Percentiles rank a stretch among this genome's conserved stretches.
phyloP scores from a whole-genome alignment of 164 flowering plant species.

The Chloranthus sessilifolius region DNA sequence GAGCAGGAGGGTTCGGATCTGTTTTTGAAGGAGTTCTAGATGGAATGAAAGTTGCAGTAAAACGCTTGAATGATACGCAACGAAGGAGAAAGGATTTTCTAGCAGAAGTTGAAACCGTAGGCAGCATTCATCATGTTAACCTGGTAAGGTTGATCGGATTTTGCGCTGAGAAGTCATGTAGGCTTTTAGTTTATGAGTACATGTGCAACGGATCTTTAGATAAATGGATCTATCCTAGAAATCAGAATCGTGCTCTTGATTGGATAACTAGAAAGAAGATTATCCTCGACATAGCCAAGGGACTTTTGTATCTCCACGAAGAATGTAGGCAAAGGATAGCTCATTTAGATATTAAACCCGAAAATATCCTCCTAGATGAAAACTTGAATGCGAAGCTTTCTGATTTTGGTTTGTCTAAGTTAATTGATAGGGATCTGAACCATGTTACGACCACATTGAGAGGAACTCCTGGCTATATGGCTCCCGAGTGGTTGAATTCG shows the following conservation, averaged over 20 bases:
- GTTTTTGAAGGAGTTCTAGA: slow-evolving; percentile 7
- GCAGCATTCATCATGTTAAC: slow-evolving; percentile 11
- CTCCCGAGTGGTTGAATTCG: slow-evolving; percentile 92
- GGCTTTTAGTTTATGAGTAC: slow-evolving; percentile 7
- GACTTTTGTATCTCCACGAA: slow-evolving; percentile 9
- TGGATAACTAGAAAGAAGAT: slow-evolving; percentile 12
- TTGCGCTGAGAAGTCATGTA: slow-evolving; percentile 1
- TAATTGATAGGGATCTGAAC: slow-evolving; percentile 63
- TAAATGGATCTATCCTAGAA: slow-evolving; percentile 1
- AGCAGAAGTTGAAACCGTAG: slow-evolving; percentile 5
- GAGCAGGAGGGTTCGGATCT: slow-evolving; percentile 7
- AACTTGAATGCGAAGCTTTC: slow-evolving; percentile 67
- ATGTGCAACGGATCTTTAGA: slow-evolving; percentile 10
- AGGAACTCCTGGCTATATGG: slow-evolving; percentile 92
- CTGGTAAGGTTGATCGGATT: slow-evolving; percentile 7
- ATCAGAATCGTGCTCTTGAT: slow-evolving; percentile 7
- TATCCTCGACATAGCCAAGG: background rate
- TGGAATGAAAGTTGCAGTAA: slow-evolving; percentile 8
- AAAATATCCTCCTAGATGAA: slow-evolving; percentile 15
- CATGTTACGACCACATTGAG: slow-evolving; percentile 84
- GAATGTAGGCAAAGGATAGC: slow-evolving; percentile 7
- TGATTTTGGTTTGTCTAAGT: slow-evolving; percentile 89
- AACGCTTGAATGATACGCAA: background rate
- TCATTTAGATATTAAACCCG: slow-evolving; percentile 10
- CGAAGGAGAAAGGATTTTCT: slow-evolving; percentile 6